Evolutionary conservation across 2,329 filamentous ascomycete species (phyloP).

Genomic region (Diaporthe australafricana): DNA sequence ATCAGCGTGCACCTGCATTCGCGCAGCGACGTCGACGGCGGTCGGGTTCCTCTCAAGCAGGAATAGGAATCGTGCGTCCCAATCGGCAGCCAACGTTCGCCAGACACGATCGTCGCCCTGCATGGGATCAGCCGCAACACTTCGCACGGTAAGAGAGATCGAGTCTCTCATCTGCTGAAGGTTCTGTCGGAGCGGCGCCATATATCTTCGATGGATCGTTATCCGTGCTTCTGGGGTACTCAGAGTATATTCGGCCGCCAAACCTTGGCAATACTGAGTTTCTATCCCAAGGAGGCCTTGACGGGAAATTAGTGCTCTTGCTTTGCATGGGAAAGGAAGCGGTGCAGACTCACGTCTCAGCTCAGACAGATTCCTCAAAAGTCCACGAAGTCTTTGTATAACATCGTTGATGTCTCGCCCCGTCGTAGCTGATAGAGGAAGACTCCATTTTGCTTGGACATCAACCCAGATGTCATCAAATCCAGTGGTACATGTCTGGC

Average conservation of each 20-base stretch:
- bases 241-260: not conserved
- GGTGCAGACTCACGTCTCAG: not conserved
- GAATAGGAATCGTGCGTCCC: not conserved
- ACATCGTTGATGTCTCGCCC: not conserved
- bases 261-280: conserved; percentile 4
- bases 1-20: too few species aligned
- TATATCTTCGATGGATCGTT: conserved; percentile 9
- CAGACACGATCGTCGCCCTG: not conserved
- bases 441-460: not conserved
- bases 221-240: not conserved
- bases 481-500: not conserved
- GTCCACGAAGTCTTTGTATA: not conserved
- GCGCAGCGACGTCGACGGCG: not conserved
- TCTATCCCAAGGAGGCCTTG: not conserved
- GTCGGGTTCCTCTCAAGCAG: not conserved
- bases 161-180: not conserved
- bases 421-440: too few species aligned
- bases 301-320: not conserved
- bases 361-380: not conserved
- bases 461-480: not conserved
- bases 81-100: not conserved
- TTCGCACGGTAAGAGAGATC: not conserved
- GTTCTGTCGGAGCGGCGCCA: not conserved
- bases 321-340: not conserved
- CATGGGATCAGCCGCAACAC: not conserved